Evolutionary conservation across 768 basidiomycete species (phyloP).

Genomic region (Boletellus emodensis): DNA sequence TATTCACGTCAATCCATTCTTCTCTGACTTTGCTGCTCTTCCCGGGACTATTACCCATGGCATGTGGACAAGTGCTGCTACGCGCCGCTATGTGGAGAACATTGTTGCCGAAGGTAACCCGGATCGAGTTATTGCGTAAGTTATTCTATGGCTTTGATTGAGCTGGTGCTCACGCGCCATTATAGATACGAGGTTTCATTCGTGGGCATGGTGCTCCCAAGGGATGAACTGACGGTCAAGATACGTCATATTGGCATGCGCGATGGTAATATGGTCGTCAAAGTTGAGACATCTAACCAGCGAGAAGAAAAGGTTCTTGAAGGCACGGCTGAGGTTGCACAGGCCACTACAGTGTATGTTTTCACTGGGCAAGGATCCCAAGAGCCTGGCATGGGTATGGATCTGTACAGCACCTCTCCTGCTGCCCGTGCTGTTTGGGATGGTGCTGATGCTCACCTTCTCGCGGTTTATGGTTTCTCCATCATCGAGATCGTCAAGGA

Average conservation of each 20-base stretch:
- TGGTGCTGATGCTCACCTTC: conserved; percentile 87
- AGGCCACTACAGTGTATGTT: conserved; percentile 90
- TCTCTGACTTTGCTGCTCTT: conserved; percentile 87
- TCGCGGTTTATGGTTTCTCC: conserved; percentile 95
- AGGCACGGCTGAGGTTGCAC: conserved; percentile 90
- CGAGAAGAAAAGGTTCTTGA: conserved; percentile 88
- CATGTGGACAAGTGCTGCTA: conserved; percentile 94
- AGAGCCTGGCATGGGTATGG: conserved; percentile 99
- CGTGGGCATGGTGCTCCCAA: conserved; percentile 95
- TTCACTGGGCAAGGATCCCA: conserved; percentile 99
- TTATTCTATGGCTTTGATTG: conserved; percentile 18
- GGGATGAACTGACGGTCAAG: conserved; percentile 80
- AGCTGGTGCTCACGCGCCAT: conserved; percentile 4
- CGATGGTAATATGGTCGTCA: conserved; percentile 89
- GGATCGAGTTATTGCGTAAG: conserved; percentile 83
- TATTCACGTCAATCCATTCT: conserved; percentile 98
- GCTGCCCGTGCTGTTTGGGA: conserved; percentile 98
- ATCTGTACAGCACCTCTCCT: conserved; percentile 87
- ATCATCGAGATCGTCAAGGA: conserved; percentile 98
- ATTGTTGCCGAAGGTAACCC: conserved; percentile 92
- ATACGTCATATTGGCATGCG: conserved; percentile 90
- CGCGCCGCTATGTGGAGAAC: conserved; percentile 87
- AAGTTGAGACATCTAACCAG: conserved; percentile 79
- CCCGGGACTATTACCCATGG: conserved; percentile 98
- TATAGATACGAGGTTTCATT: conserved; percentile 88